phyloP scores from a whole-genome alignment of 2,329 filamentous ascomycete genomes.

The Neophaeococcomyces aloes region DNA sequence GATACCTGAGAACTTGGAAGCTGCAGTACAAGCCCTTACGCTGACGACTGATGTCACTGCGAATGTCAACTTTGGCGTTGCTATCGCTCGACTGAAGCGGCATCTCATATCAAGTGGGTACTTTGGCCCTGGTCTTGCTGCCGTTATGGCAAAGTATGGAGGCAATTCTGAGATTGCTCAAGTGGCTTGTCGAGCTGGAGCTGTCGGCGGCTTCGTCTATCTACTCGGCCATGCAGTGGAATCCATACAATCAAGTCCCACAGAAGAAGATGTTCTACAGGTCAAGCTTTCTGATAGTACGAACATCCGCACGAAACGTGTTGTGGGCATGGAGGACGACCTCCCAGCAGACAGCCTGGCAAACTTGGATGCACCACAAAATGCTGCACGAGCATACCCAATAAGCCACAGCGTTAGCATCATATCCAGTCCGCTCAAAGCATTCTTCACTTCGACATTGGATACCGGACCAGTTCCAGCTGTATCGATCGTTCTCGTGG shows the following conservation, averaged over 20 bases:
- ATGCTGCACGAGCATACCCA: not conserved
- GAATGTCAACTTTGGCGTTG: conserved; percentile 53
- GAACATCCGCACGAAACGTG: conserved; percentile 26
- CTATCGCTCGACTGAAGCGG: conserved; percentile 61
- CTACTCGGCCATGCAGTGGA: conserved; percentile 63
- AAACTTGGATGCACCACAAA: not conserved
- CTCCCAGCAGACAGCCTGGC: conserved; percentile 20
- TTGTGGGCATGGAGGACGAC: conserved; percentile 32
- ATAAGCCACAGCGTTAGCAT: conserved; percentile 47
- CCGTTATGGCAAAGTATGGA: conserved; percentile 87
- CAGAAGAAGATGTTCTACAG: conserved; percentile 19
- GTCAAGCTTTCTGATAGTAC: conserved; percentile 30
- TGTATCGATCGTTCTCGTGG: conserved; percentile 43
- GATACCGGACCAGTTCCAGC: conserved; percentile 70
- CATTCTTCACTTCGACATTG: conserved; percentile 58
- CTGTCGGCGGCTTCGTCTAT: conserved; percentile 84
- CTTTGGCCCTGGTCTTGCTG: conserved; percentile 80
- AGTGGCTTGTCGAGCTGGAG: conserved; percentile 78
- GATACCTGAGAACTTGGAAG: conserved; percentile 57
- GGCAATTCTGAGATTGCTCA: conserved; percentile 81
- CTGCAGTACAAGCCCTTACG: conserved; percentile 58
- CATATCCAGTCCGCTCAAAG: conserved; percentile 53
- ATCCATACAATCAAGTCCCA: conserved; percentile 5
- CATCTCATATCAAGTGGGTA: conserved; percentile 79
- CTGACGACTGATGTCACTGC: conserved; percentile 53